Evolutionary conservation across 257 asterid genomes (phyloP).

Genomic region (Vinca minor): DNA sequence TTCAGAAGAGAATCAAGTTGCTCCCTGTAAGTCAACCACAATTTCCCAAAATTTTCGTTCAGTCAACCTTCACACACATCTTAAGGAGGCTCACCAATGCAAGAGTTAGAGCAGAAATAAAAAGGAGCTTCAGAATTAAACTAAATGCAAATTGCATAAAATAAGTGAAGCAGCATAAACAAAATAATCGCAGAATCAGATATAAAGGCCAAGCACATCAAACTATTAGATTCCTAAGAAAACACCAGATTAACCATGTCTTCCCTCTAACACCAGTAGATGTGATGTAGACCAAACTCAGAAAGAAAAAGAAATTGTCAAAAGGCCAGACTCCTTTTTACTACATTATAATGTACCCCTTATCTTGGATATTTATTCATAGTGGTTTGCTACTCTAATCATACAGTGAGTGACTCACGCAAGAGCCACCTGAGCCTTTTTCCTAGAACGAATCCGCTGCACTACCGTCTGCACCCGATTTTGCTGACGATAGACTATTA

Average conservation of each 20-base stretch:
- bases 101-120: constrained; percentile 1
- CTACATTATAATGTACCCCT: constrained; percentile 6
- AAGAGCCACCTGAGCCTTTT: constrained; percentile 89
- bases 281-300: background rate
- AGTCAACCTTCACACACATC: constrained; percentile 15
- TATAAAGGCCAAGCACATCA: constrained; percentile 3
- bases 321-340: background rate
- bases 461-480: constrained; percentile 85
- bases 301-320: background rate
- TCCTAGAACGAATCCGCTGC: constrained; percentile 77
- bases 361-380: constrained; percentile 16
- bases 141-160: background rate
- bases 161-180: background rate
- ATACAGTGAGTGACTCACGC: constrained; percentile 70
- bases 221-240: background rate
- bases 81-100: constrained; percentile 6
- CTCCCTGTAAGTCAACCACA: constrained; percentile 72
- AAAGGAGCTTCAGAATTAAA: background rate
- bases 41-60: constrained; percentile 25
- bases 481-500: constrained; percentile 79
- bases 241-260: background rate
- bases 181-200: constrained; percentile 2
- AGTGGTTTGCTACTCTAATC: constrained; percentile 29
- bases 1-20: constrained; percentile 63
- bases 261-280: constrained; percentile 1